A percentile compares a stretch with the other conserved stretches of the same genome.
Evolutionary conservation across 2,329 filamentous ascomycete species (phyloP).

Genomic region (Aspergillus sp.): DNA sequence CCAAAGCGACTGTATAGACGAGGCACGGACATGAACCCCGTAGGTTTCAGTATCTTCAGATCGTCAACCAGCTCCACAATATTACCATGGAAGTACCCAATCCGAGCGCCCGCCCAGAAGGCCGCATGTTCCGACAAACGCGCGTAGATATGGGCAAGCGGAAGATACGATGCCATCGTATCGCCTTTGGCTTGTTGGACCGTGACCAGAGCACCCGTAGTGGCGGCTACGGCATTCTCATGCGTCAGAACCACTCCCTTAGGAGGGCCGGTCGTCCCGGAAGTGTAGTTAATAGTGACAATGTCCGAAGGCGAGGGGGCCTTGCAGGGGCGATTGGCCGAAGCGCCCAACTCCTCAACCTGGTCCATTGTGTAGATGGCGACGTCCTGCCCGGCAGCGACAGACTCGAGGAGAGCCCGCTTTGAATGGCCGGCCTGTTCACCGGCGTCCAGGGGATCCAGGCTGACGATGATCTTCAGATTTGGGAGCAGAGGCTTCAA

Average conservation of each 20-base stretch:
- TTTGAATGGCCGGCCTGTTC: slow-evolving; percentile 79
- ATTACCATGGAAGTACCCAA: slow-evolving; percentile 95
- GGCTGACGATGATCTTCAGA: slow-evolving; percentile 82
- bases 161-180: slow-evolving; percentile 79
- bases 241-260: slow-evolving; percentile 74
- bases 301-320: slow-evolving; percentile 73
- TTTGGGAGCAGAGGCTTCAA: slow-evolving; percentile 72
- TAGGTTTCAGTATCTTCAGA: slow-evolving; percentile 81
- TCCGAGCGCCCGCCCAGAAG: slow-evolving; percentile 68
- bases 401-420: slow-evolving; percentile 69
- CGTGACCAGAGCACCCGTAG: slow-evolving; percentile 60
- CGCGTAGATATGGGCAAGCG: slow-evolving; percentile 91
- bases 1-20: slow-evolving; percentile 90
- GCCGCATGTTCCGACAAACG: slow-evolving; percentile 76
- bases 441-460: slow-evolving; percentile 79
- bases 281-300: slow-evolving; percentile 72
- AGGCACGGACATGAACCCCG: slow-evolving; percentile 82
- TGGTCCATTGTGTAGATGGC: slow-evolving; percentile 75
- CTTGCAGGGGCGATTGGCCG: slow-evolving; percentile 67
- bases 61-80: slow-evolving; percentile 85
- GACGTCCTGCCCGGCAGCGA: slow-evolving; percentile 73
- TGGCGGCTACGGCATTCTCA: slow-evolving; percentile 72
- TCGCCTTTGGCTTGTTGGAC: slow-evolving; percentile 58
- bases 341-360: slow-evolving; percentile 77
- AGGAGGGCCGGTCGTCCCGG: slow-evolving; percentile 63